These are phyloP conservation scores for Zygnema circumcarinatum DNA, from an alignment of 139 green algal genomes.

Conservation along the genomic window DNA sequence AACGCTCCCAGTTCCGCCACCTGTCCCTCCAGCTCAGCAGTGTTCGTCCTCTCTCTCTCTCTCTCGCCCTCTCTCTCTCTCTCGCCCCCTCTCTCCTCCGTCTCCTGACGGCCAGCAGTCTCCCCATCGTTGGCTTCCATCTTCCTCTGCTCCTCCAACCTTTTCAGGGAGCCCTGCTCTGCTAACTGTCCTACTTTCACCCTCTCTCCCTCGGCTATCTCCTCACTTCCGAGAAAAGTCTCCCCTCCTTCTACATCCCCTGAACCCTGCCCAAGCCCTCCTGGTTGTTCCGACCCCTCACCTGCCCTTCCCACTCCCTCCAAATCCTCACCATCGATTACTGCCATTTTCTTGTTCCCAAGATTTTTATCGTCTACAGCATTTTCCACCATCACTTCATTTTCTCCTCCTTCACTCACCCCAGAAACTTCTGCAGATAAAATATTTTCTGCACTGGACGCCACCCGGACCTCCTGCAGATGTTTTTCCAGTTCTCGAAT, in stretches of 20 bases:
- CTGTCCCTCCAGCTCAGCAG: slow-evolving; percentile 30
- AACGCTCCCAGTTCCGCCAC: slow-evolving; percentile 10
- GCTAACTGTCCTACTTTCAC: too few species aligned
- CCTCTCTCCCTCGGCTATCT: neutral
- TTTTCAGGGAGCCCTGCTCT: too few species aligned
- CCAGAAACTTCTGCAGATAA: neutral
- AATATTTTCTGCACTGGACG: neutral
- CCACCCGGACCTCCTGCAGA: neutral
- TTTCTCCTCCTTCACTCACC: neutral
- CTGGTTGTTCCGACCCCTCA: neutral
- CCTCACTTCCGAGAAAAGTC: neutral
- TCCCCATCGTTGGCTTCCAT: neutral
- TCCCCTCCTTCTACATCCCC: neutral
- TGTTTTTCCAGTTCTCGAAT: slow-evolving; percentile 45
- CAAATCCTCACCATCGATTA: neutral
- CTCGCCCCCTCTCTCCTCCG: neutral
- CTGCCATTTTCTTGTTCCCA: too few species aligned
- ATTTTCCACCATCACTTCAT: neutral
- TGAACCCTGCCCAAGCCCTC: too few species aligned
- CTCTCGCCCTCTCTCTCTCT: slow-evolving; percentile 13
- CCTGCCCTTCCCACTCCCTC: neutral
- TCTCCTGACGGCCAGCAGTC: neutral
- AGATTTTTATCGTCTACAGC: neutral
- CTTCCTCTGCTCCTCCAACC: neutral
- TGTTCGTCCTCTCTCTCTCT: neutral